Evolutionary conservation across 352 stramenopile genomes (phyloP).

Genomic region (Phytophthora hibernalis): DNA sequence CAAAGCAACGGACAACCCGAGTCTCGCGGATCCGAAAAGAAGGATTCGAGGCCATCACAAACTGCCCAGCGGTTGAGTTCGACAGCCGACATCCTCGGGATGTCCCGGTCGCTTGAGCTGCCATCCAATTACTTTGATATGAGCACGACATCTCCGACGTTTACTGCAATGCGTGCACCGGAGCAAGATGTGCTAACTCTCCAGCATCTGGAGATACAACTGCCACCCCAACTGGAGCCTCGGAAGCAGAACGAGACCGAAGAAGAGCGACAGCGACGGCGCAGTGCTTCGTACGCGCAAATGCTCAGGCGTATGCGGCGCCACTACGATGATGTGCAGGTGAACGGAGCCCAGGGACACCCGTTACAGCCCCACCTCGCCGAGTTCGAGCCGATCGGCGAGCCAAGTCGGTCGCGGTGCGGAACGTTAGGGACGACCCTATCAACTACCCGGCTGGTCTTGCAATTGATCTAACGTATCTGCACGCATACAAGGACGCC

Average conservation of each 20-base stretch:
- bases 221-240: conserved; percentile 11
- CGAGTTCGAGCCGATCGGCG: conserved; percentile 26
- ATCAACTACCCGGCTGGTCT: conserved; percentile 1
- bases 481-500: conserved; percentile 39
- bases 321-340: conserved; percentile 38
- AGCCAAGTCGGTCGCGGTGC: conserved; percentile 23
- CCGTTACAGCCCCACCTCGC: conserved; percentile 31
- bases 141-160: conserved; percentile 29
- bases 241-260: conserved; percentile 29
- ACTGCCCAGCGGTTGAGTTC: conserved; percentile 23
- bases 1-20: conserved; percentile 13
- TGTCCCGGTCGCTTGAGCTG: conserved; percentile 29
- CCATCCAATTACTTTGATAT: conserved; percentile 37
- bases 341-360: conserved; percentile 23
- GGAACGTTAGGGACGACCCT: conserved; percentile 7
- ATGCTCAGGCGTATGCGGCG: conserved; percentile 39
- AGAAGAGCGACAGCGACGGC: conserved; percentile 37
- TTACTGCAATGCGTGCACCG: conserved; percentile 9
- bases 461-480: conserved; percentile 35
- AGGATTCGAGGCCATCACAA: conserved; percentile 10
- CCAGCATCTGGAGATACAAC: conserved; percentile 15
- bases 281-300: conserved; percentile 28
- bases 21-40: conserved; percentile 25
- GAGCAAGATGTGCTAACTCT: conserved; percentile 13
- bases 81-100: conserved; percentile 39